Conservation (phyloP, 2,329 filamentous ascomycete species). For the Neofusicoccum ribis region DNA sequence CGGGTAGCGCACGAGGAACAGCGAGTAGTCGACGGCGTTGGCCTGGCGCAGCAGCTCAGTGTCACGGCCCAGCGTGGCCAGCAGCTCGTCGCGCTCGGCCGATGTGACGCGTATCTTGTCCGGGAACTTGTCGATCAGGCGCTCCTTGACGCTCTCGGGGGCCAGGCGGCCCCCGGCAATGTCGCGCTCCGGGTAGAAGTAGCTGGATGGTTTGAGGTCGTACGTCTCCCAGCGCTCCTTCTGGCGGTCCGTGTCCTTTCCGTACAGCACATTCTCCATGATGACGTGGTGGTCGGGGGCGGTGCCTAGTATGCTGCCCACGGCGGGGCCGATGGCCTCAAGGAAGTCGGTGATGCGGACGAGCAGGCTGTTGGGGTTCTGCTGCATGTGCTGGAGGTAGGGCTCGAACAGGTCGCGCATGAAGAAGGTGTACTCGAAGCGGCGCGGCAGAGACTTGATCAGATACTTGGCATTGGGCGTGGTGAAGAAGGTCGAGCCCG, state of each 20-base stretch:
- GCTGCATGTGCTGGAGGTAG: slow-evolving; percentile 65
- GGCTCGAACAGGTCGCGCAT: slow-evolving; percentile 63
- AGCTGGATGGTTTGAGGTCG: slow-evolving; percentile 72
- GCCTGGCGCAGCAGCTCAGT: slow-evolving; percentile 62
- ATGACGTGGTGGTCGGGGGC: slow-evolving; percentile 72
- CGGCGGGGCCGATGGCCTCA: slow-evolving; percentile 53
- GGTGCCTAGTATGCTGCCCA: slow-evolving; percentile 61
- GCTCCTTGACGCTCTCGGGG: slow-evolving; percentile 64
- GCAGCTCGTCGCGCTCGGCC: slow-evolving; percentile 58
- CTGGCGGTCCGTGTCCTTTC: slow-evolving; percentile 49
- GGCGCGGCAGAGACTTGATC: slow-evolving; percentile 69
- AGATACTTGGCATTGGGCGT: slow-evolving; percentile 67
- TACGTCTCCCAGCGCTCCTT: slow-evolving; percentile 65
- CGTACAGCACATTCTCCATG: slow-evolving; percentile 74
- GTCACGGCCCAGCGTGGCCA: slow-evolving; percentile 59
- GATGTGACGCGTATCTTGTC: slow-evolving; percentile 62
- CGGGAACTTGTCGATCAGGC: slow-evolving; percentile 66
- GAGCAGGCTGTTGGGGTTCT: slow-evolving; percentile 61
- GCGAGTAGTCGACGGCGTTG: slow-evolving; percentile 73
- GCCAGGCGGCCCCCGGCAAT: slow-evolving; percentile 64
- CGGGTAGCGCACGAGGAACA: slow-evolving; percentile 66
- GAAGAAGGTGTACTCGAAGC: slow-evolving; percentile 72
- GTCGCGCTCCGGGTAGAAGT: slow-evolving; percentile 75
- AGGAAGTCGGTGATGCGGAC: slow-evolving; percentile 73
- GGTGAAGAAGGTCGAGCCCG: slow-evolving; percentile 73